Base-by-base conservation (phyloP, 148 eudicot species). In the Spergularia bocconei region DNA sequence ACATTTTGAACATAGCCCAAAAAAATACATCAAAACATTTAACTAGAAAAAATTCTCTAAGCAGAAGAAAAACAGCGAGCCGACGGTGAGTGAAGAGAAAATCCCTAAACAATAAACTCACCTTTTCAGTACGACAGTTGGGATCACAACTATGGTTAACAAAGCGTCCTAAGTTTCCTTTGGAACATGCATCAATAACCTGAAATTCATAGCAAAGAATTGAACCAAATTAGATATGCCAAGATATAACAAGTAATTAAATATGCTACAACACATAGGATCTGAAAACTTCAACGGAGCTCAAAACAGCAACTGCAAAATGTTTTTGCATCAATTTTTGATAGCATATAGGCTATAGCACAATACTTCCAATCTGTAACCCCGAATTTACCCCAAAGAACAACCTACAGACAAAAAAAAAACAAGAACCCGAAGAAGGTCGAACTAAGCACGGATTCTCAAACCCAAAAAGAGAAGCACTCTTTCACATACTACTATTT, bases 131-230 rank as follows among this genome's bases (percentile, higher is more conserved):
- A 41, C 93, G 91, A 79, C 99, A 95, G 78, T 95, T 95, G 63
- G 99, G 99, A 79, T 95, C 99, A 77, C 99, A 95, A 69, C 99
- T 92, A 77, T 95, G 99, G 80, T 95, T 95, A 69, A 95, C 93
- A 85, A 92, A 95, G 66, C 99, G 96, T 23, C 99, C 97, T 79
- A 95, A 80, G 79, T 95, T 95, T 77, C 99, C 99, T 90, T 95
- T 95, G 47, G 89, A 88, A 65, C 96, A 89, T 50, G 99, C 99
- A 85, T 95, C 99, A 62, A 95, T 92, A 70, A 95, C 97, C 98
- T 95, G 89, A 58, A 81, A 83, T 74, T 50, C 69, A 68, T 73
- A 52, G 47, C 66, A 25, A 55, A 53, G 29, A 51, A 47, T 63
- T 3, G 20, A 11, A 71, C 19, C 64, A 67, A n/a, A 72, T 44